Base-by-base conservation (phyloP, 2,329 filamentous ascomycete species). In the Bisporella sp. region DNA sequence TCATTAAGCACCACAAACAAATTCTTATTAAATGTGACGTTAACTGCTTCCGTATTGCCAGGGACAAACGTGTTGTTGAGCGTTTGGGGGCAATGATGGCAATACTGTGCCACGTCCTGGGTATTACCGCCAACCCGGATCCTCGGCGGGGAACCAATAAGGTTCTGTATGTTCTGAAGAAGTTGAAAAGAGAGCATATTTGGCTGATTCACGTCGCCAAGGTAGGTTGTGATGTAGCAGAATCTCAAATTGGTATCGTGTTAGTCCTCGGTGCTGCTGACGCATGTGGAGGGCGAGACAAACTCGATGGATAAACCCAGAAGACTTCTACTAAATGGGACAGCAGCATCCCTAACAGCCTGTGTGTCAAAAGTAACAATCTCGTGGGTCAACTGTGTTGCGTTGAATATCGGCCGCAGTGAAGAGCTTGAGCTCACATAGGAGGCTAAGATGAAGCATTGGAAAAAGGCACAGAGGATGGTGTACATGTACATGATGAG, bases 41-140 rank as follows among this genome's bases (percentile, higher is more conserved):
- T 48, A 30, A 48, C 46, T 8, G 46, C 46, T 42, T 48, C 46
- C 11, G 13, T 5, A 21, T 48, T 48, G 5, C 46, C 46, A n/a
- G 46, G 46, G 12, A 31, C 35, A 35, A 48, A 48, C 6, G 32
- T n/a, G 11, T 48, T 48, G 31, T 7, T 28, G 7, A 48, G 31
- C 2, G 46, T 48, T 7, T n/a, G 7, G 8, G n/a, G 6, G 32
- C 31, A 31, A 7, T 30, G 2, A 7, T 9, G 9, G 46, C 31
- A 31, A 13, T 48, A 48, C 9, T 29, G n/a, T 13, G 46, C 46
- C 13, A n/a, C 37, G 30, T 48, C 46, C 28, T 48, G 46, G n/a
- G 46, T 48, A 42, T 48, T 11, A 2, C 46, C 46, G 6, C 46
- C 46, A 32, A 48, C 41, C 21, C 46, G 46, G 31, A 48, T 48